A percentile compares a stretch with the other conserved stretches of the same genome.
phyloP scores from a whole-genome alignment of 2,329 filamentous ascomycete species.

The Claviceps sorghi region DNA sequence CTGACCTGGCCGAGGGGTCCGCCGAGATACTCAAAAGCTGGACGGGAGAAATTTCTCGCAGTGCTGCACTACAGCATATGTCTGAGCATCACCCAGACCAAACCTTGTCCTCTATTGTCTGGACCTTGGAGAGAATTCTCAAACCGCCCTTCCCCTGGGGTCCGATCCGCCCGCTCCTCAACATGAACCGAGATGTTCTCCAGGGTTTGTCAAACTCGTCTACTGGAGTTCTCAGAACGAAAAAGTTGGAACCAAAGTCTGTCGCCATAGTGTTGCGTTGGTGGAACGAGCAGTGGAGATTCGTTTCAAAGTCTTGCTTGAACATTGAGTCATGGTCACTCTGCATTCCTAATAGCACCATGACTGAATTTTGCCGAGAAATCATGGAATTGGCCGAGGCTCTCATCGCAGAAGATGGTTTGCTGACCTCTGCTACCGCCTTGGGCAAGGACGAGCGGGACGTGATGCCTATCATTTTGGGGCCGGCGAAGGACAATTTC shows the following conservation, averaged over 20 bases:
- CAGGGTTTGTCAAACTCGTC: slow-evolving; percentile 41
- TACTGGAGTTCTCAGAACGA: slow-evolving; percentile 40
- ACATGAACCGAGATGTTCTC: slow-evolving; percentile 42
- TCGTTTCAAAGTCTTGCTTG: slow-evolving; percentile 65
- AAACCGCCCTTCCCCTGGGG: slow-evolving; percentile 33
- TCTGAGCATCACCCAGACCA: slow-evolving; percentile 25
- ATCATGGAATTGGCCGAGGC: slow-evolving; percentile 87
- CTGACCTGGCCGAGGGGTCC: slow-evolving; percentile 63
- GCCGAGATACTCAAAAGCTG: slow-evolving; percentile 72
- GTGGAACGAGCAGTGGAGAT: slow-evolving; percentile 76
- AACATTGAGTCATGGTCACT: slow-evolving; percentile 75
- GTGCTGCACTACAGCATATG: slow-evolving; percentile 24
- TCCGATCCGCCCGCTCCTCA: slow-evolving; percentile 41
- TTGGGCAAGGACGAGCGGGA: slow-evolving; percentile 21
- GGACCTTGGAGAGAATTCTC: slow-evolving; percentile 21
- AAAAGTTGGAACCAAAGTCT: slow-evolving; percentile 44
- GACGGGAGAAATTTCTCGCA: slow-evolving; percentile 47
- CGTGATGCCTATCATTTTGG: slow-evolving; percentile 25
- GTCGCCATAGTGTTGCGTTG: slow-evolving; percentile 54
- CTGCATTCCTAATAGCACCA: slow-evolving; percentile 56
- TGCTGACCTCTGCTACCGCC: slow-evolving; percentile 55
- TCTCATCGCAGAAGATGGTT: slow-evolving; percentile 69
- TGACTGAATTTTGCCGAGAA: slow-evolving; percentile 89
- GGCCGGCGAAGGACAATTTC: slow-evolving; percentile 29
- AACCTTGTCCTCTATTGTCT: slow-evolving; percentile 30